These are phyloP conservation scores for Oryza australiensis DNA, from an alignment of 176 grass and related monocot species.

Conservation along the genomic window DNA sequence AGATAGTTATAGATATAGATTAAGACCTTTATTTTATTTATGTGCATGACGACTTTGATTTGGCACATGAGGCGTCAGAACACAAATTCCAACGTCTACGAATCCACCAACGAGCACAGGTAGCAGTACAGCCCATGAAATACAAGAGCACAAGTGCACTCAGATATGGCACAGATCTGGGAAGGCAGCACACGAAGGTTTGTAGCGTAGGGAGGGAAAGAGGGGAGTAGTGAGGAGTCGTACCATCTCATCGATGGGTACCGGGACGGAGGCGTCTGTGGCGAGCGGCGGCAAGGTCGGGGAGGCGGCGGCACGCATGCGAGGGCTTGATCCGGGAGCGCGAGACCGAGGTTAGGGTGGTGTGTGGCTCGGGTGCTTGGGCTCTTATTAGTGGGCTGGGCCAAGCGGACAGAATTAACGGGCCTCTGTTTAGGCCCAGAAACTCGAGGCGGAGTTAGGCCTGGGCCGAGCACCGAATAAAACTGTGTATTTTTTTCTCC, in stretches of 20 bases:
- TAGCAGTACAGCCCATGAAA: background rate
- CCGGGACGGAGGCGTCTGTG: background rate
- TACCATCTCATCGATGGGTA: constrained; percentile 46
- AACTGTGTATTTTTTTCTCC: too few relatives aligned
- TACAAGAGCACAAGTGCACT: background rate
- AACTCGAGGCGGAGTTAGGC: background rate
- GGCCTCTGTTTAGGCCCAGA: background rate
- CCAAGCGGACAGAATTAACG: background rate
- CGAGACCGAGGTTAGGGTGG: constrained; percentile 14
- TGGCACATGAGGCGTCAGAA: too few relatives aligned
- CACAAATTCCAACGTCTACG: background rate
- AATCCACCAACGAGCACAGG: background rate
- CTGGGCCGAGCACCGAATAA: background rate
- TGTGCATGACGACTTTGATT: too few relatives aligned
- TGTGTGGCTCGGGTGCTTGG: background rate
- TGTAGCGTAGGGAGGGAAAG: background rate
- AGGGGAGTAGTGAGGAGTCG: background rate
- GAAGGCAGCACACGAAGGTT: background rate
- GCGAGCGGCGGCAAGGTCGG: background rate
- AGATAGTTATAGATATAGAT: too few relatives aligned
- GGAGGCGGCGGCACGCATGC: constrained; percentile 27
- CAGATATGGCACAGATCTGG: background rate
- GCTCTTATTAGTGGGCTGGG: background rate
- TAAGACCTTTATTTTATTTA: too few relatives aligned
- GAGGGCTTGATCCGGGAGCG: background rate